Evolutionary conservation across 257 asterid species (phyloP).

Genomic region (Thymus mandschuricus): DNA sequence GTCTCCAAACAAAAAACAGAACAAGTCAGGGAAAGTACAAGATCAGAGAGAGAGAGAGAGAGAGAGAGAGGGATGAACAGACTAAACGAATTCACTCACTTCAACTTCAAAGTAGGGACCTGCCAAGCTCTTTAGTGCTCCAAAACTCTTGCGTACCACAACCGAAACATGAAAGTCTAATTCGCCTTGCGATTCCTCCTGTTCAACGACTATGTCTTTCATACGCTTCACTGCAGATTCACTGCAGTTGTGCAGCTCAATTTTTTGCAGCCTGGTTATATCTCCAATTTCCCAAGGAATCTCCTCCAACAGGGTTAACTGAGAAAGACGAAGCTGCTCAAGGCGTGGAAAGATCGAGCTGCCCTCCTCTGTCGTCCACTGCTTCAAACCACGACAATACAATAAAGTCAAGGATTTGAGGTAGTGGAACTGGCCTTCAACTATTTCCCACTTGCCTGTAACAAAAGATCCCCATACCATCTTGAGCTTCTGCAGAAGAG

Average conservation of each 20-base stretch:
- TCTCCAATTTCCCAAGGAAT: conserved; percentile 26
- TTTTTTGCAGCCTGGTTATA: conserved; percentile 1
- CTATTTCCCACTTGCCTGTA: background rate
- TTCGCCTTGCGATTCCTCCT: background rate
- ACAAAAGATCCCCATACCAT: background rate
- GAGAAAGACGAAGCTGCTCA: background rate
- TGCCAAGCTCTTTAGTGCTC: background rate
- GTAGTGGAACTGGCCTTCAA: background rate
- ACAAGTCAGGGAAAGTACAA: too few species aligned
- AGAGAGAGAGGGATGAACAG: too few species aligned
- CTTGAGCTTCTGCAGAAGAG: background rate
- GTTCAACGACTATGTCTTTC: conserved; percentile 19
- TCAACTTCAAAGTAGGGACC: too few species aligned
- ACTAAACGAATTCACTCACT: too few species aligned
- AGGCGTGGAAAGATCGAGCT: background rate
- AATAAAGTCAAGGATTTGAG: background rate
- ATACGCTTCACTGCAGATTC: background rate
- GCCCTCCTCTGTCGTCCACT: background rate
- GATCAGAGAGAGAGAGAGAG: too few species aligned
- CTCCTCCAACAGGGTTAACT: conserved; percentile 9
- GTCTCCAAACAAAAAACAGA: too few species aligned
- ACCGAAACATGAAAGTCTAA: background rate
- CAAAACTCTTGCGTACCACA: background rate
- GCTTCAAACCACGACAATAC: background rate
- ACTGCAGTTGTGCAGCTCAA: conserved; percentile 9